Base-by-base conservation (phyloP, 2,329 filamentous ascomycete genomes). In the Colletotrichum eremochloae region DNA sequence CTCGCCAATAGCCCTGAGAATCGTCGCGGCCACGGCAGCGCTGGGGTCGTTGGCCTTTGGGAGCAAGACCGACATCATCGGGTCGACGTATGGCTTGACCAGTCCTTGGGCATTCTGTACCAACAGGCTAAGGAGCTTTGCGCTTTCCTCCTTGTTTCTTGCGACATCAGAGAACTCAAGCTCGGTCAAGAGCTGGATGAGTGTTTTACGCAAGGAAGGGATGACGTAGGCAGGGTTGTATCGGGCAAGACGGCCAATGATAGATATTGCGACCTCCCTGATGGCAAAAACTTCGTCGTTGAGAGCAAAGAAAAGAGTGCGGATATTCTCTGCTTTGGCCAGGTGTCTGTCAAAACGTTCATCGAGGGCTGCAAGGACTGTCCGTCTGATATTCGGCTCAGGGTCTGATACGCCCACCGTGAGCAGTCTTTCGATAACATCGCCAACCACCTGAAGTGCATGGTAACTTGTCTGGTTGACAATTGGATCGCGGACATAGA, bases 211-310 rank as follows among this genome's bases (percentile, higher is more conserved):
- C 50, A 99, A 83, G 0, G 96, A 97, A 1, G 97, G 96, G 78
- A 99, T 97, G 76, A 99, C 95, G 81, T 99, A 99, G 70, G 97
- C 97, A 1, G 96, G 97, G 75, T 99, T 99, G 75, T 95, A 92
- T 64, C 90, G 89, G 0, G 96, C 97, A 68, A 99, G 86, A 15
- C 97, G 94, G 42, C 96, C 97, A 77, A 99, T 97, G 75, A 99
- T 98, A 24, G 94, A 93, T 78, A 99, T 98, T 11, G 96, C 94
- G 38, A 96, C 96, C 83, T 99, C 95, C 77, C 97, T 89, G 72
- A 98, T 97, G 2, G 91, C 88, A 75, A 98, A 99, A 1, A 95
- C 89, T 79, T 98, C 96, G 77, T 99, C 96, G 76, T 99, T 98
- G 20, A 99, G 88, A 0, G 96, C 96, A 72, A 98, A 92, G 82